A percentile compares a stretch with the other conserved stretches of the same genome.
These are phyloP conservation scores for Talaromyces sp. DNA, from an alignment of 2,329 filamentous ascomycete species.

Conservation along the genomic window DNA sequence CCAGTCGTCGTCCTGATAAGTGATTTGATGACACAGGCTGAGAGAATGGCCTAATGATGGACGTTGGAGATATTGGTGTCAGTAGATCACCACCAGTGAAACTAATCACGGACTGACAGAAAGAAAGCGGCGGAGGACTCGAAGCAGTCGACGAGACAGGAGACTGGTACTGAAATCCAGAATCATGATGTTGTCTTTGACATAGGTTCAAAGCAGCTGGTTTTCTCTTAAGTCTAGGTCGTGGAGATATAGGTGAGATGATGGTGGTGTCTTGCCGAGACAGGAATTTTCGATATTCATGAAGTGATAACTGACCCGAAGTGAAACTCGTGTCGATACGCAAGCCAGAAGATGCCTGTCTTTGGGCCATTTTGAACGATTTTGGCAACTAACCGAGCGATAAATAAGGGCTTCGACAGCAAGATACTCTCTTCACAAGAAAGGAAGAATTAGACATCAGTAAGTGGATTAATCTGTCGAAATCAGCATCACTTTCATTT, in stretches of 20 bases:
- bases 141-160: conserved; percentile 27
- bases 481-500: not conserved
- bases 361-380: conserved; percentile 2
- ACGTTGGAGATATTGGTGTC: conserved; percentile 12
- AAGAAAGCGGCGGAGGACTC: conserved; percentile 34
- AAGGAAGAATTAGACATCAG: not conserved
- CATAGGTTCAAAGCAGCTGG: conserved; percentile 30
- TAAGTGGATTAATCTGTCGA: not conserved
- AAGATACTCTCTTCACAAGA: not conserved
- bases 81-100: conserved; percentile 19
- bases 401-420: not conserved
- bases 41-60: not conserved
- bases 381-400: not conserved
- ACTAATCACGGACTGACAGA: conserved; percentile 27
- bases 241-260: conserved; percentile 16
- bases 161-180: conserved; percentile 16
- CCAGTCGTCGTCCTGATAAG: conserved; percentile 4
- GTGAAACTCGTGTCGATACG: conserved; percentile 16
- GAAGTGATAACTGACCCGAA: conserved; percentile 27
- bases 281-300: conserved; percentile 34
- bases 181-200: conserved; percentile 15
- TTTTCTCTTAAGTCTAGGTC: conserved; percentile 30
- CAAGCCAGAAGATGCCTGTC: not conserved
- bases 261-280: conserved; percentile 24
- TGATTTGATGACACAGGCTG: not conserved